A percentile compares a stretch with the other conserved stretches of the same genome.
Conservation (phyloP, 306 rosid genomes). For the Begonia peltatifolia region DNA sequence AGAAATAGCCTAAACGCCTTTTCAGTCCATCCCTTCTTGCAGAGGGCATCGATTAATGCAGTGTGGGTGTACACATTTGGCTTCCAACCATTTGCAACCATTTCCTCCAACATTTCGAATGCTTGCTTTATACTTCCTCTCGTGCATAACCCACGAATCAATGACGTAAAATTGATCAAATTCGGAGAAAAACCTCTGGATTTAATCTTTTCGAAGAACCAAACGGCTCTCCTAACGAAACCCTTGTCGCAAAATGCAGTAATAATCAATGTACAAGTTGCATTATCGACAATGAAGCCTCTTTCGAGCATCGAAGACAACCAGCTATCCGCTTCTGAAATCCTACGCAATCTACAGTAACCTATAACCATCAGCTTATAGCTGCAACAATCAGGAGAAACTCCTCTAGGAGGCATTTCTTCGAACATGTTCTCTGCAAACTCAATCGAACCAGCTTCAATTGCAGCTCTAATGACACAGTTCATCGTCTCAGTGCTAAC, state of each 20-base stretch:
- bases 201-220: slow-evolving; percentile 50
- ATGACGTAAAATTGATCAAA: slow-evolving; percentile 52
- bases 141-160: slow-evolving; percentile 77
- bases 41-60: slow-evolving; percentile 58
- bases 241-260: slow-evolving; percentile 42
- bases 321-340: slow-evolving; percentile 76
- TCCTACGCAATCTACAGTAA: slow-evolving; percentile 34
- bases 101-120: slow-evolving; percentile 96
- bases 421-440: slow-evolving; percentile 66
- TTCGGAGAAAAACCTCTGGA: slow-evolving; percentile 64
- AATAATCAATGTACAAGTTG: slow-evolving; percentile 40
- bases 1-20: slow-evolving; percentile 81
- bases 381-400: slow-evolving; percentile 42
- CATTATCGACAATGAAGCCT: slow-evolving; percentile 57
- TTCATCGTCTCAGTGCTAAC: slow-evolving; percentile 41
- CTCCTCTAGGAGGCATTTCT: slow-evolving; percentile 76
- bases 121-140: slow-evolving; percentile 86
- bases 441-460: slow-evolving; percentile 35
- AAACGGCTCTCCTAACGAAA: slow-evolving; percentile 32
- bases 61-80: slow-evolving; percentile 88
- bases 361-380: slow-evolving; percentile 56
- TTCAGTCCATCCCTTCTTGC: slow-evolving; percentile 98
- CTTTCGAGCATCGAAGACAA: slow-evolving; percentile 48
- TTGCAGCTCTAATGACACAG: slow-evolving; percentile 19
- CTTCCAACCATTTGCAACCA: slow-evolving; percentile 83